Evolutionary conservation across 495 filamentous ascomycete genomes (phyloP).

Genomic region (Hypoxylon trugodes): DNA sequence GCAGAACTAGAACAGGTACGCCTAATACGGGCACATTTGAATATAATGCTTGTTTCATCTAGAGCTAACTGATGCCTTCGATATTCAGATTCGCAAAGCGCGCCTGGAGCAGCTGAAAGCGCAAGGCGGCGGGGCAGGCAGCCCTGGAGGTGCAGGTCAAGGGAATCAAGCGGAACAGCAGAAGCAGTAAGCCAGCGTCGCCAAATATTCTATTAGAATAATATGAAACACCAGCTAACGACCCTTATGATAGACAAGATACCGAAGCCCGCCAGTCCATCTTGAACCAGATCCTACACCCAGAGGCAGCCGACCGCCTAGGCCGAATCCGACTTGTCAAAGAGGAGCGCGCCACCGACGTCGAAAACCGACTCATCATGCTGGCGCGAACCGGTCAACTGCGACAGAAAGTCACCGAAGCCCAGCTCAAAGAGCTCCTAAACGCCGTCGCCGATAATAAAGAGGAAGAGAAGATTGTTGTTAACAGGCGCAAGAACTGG

Average conservation of each 20-base stretch:
- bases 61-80: constrained; percentile 1
- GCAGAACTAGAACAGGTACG: constrained; percentile 82
- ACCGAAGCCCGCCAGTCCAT: constrained; percentile 77
- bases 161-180: constrained; percentile 66
- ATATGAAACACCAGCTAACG: background rate
- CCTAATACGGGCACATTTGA: background rate
- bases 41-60: background rate
- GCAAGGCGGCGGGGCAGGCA: constrained; percentile 60
- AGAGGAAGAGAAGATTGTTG: constrained; percentile 81
- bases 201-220: no score
- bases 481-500: constrained; percentile 81
- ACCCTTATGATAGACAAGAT: constrained; percentile 35
- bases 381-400: constrained; percentile 88
- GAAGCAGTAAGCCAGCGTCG: constrained; percentile 61
- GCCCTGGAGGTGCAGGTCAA: constrained; percentile 57
- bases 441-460: constrained; percentile 79
- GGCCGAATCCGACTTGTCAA: constrained; percentile 96
- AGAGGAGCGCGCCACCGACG: constrained; percentile 84
- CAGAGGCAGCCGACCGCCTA: constrained; percentile 90
- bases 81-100: constrained; percentile 78
- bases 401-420: constrained; percentile 86
- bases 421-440: constrained; percentile 90
- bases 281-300: constrained; percentile 90
- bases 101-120: constrained; percentile 90
- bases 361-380: constrained; percentile 93